Evolutionary conservation across 2,329 filamentous ascomycete genomes (phyloP).

Genomic region (Fusarium buharicum): DNA sequence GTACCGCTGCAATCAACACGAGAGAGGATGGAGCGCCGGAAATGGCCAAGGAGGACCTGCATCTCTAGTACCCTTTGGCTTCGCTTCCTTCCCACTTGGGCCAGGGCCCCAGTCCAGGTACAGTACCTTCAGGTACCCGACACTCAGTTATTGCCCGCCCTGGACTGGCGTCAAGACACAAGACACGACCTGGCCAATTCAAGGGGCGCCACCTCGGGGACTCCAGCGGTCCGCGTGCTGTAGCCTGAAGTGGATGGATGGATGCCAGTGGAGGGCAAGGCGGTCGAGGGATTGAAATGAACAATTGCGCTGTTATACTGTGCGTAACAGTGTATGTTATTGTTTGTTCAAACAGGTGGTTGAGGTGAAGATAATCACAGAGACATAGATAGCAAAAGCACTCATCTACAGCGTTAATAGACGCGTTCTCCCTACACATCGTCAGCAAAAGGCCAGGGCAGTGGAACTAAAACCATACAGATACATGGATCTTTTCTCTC

Average conservation of each 20-base stretch:
- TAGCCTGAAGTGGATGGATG: slow-evolving; percentile 23
- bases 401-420: too few relatives aligned
- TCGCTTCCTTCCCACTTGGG: slow-evolving; percentile 32
- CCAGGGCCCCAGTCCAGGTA: slow-evolving; percentile 27
- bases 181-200: slow-evolving; percentile 14
- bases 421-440: neutral
- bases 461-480: neutral
- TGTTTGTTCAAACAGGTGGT: neutral
- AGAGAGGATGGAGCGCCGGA: slow-evolving; percentile 24
- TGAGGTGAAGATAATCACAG: neutral
- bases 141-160: slow-evolving; percentile 12
- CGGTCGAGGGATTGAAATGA: neutral
- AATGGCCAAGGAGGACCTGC: slow-evolving; percentile 38
- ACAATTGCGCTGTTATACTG: slow-evolving; percentile 10
- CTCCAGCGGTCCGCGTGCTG: slow-evolving; percentile 25
- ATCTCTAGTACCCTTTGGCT: slow-evolving; percentile 25
- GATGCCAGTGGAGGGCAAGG: slow-evolving; percentile 25
- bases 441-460: neutral
- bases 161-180: slow-evolving; percentile 8
- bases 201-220: slow-evolving; percentile 38
- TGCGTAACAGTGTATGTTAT: slow-evolving; percentile 4
- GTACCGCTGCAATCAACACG: slow-evolving; percentile 35
- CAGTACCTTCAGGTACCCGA: slow-evolving; percentile 11
- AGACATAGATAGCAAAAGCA: neutral
- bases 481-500: neutral